Percentiles rank a stretch among this genome's conserved stretches.
Conservation (phyloP, 2,329 filamentous ascomycete species). For the Neofusicoccum sp. region DNA sequence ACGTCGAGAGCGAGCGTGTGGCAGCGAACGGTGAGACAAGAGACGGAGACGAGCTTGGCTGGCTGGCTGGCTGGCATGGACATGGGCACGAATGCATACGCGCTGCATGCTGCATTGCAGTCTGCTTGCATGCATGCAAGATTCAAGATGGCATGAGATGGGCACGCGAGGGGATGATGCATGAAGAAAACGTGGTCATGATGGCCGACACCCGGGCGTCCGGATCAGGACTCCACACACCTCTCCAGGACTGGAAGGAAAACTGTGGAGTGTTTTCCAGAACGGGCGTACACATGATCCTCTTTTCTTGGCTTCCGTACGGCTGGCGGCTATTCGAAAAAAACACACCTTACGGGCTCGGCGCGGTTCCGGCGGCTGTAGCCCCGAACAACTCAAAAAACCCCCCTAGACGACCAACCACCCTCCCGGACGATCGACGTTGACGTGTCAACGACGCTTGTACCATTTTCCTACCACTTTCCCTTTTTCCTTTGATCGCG, state of each 20-base stretch:
- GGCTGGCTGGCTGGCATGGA: not conserved
- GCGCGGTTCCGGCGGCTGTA: slow-evolving; percentile 18
- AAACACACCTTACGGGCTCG: not conserved
- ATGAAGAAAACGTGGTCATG: slow-evolving; percentile 19
- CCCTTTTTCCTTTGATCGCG: not conserved
- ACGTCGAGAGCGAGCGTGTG: not conserved
- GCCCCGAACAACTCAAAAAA: not conserved
- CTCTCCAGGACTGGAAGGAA: not conserved
- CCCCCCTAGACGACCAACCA: slow-evolving; percentile 9
- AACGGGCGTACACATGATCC: slow-evolving; percentile 14
- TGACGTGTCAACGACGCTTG: slow-evolving; percentile 17
- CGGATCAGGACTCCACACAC: slow-evolving; percentile 3
- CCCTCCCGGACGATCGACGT: slow-evolving; percentile 6
- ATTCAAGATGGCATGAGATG: slow-evolving; percentile 18
- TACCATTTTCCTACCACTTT: not conserved
- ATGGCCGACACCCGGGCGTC: not conserved
- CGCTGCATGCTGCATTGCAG: slow-evolving; percentile 7
- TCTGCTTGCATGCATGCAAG: slow-evolving; percentile 4
- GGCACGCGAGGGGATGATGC: not conserved
- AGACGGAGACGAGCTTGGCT: not conserved
- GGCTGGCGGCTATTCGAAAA: slow-evolving; percentile 9
- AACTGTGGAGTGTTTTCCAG: slow-evolving; percentile 11
- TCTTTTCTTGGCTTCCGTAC: not conserved
- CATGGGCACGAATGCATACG: not conserved
- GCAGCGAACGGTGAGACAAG: not conserved